Evolutionary conservation across 257 asterid species (phyloP).

Genomic region (Solanum raphanifolium): DNA sequence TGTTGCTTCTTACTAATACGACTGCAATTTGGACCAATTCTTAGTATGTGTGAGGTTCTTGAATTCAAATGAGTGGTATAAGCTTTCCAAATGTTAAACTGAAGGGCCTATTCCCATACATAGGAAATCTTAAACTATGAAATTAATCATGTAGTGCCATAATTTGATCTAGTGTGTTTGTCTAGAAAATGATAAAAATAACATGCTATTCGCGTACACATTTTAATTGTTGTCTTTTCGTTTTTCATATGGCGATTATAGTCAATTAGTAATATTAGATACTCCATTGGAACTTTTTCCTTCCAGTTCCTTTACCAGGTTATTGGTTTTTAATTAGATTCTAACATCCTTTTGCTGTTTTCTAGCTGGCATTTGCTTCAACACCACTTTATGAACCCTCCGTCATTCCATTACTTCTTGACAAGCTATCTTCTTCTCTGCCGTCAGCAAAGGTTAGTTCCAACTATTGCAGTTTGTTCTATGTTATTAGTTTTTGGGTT

Average conservation of each 20-base stretch:
- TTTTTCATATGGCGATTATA: not conserved
- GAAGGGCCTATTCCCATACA: not conserved
- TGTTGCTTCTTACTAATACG: not conserved
- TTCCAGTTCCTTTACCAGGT: not conserved
- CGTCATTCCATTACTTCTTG: constrained; percentile 70
- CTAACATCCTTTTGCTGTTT: constrained; percentile 21
- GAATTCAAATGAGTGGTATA: not conserved
- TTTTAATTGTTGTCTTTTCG: not conserved
- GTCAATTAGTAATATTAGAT: not conserved
- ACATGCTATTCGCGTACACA: not conserved
- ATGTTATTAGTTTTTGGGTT: constrained; percentile 2
- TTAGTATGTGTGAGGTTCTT: not conserved
- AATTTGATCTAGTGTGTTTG: not conserved
- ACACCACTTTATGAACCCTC: constrained; percentile 79
- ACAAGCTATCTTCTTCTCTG: constrained; percentile 77
- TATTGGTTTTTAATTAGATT: not conserved
- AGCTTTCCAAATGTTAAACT: not conserved
- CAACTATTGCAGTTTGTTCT: not conserved
- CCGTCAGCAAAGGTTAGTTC: constrained; percentile 76
- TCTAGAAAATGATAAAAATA: not conserved
- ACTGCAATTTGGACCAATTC: not conserved
- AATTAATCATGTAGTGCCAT: not conserved
- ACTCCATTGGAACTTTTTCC: not conserved
- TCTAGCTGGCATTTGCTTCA: constrained; percentile 87
- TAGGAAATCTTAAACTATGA: not conserved